Evolutionary conservation across 106 monocot genomes (phyloP).

Genomic region (Phalaenopsis aphrodite): DNA sequence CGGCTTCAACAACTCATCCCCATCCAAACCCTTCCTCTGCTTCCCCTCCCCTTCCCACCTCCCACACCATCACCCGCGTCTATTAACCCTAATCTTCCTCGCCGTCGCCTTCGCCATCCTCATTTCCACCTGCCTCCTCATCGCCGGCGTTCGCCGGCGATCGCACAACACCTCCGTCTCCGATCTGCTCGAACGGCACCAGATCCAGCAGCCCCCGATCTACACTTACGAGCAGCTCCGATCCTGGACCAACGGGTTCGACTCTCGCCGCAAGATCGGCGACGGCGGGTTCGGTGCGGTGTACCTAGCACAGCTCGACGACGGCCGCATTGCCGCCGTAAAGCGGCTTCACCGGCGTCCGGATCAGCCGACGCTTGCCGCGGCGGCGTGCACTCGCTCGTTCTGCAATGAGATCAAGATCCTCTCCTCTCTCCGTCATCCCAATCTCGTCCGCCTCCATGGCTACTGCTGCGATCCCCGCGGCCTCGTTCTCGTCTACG

Average conservation of each 20-base stretch:
- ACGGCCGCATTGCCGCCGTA: constrained; percentile 53
- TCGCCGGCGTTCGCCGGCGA: constrained; percentile 16
- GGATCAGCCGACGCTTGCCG: constrained; percentile 16
- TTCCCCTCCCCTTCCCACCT: too few relatives aligned
- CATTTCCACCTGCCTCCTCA: too few relatives aligned
- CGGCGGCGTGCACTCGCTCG: constrained; percentile 23
- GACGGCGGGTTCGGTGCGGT: constrained; percentile 79
- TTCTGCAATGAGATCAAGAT: constrained; percentile 88
- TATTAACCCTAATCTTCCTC: too few relatives aligned
- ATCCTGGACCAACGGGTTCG: constrained; percentile 50
- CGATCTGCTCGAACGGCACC: constrained; percentile 37
- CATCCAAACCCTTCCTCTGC: constrained; percentile 17
- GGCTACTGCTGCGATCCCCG: constrained; percentile 47
- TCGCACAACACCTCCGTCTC: not conserved
- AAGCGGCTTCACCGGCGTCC: constrained; percentile 60
- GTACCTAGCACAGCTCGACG: constrained; percentile 50
- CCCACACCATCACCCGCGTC: too few relatives aligned
- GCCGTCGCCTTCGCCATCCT: too few relatives aligned
- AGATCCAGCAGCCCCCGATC: constrained; percentile 33
- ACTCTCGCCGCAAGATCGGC: constrained; percentile 43
- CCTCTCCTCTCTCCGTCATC: constrained; percentile 69
- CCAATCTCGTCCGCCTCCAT: constrained; percentile 73
- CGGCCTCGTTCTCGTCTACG: constrained; percentile 56
- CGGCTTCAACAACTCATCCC: constrained; percentile 43
- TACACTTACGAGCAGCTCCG: constrained; percentile 71